Evolutionary conservation across 148 eudicot genomes (phyloP).

Genomic region (Chenopodium suecicum): DNA sequence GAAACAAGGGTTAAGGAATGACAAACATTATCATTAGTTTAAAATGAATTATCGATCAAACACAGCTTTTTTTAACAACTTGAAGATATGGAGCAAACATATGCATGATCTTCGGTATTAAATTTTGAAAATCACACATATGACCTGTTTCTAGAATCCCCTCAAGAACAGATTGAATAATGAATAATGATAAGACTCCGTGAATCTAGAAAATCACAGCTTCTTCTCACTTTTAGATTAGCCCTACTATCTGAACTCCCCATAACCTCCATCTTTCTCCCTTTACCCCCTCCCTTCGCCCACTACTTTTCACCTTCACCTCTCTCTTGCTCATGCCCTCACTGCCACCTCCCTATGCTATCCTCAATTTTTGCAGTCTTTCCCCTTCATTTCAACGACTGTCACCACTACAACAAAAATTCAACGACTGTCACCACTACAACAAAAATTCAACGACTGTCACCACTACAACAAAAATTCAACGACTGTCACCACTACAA

Average conservation of each 20-base stretch:
- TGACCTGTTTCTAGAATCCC: too few species aligned
- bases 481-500: not conserved
- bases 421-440: too few species aligned
- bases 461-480: not conserved
- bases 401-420: not conserved
- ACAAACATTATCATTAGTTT: not conserved
- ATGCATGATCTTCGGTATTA: not conserved
- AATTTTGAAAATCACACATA: not conserved
- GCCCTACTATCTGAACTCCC: not conserved
- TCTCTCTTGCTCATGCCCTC: not conserved
- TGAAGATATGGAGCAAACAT: not conserved
- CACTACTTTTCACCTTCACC: not conserved
- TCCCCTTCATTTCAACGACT: not conserved
- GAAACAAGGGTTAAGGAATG: not conserved
- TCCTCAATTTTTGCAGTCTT: not conserved
- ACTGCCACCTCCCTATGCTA: not conserved
- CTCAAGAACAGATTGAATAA: not conserved
- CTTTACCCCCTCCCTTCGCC: not conserved
- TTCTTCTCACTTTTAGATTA: not conserved
- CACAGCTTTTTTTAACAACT: not conserved
- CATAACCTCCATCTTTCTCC: too few species aligned
- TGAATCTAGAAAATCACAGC: not conserved
- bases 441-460: not conserved
- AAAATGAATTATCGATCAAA: not conserved
- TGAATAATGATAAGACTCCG: not conserved